Base-by-base conservation (phyloP, 75 land plant genomes). In the Cryptomeria japonica region DNA sequence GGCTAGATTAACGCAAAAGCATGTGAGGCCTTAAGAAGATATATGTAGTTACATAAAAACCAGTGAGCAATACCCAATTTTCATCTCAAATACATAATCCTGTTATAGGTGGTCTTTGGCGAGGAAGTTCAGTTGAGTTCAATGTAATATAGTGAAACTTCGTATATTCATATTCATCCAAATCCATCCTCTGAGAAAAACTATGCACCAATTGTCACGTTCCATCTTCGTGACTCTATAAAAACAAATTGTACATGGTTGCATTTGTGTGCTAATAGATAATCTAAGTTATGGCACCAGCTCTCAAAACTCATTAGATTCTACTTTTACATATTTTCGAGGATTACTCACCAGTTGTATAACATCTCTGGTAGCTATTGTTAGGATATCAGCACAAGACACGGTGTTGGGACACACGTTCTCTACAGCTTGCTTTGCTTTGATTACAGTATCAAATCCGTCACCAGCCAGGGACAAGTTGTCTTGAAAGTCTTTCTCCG, bases 401-500 rank as follows among this genome's bases (percentile, higher is more conserved):
- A 90, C 91, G 11, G 77, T 55, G 73, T 87, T 84, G 12, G 90
- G 91, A 72, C 91, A 90, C 38, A 15, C 58, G 46, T 56, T 73
- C 79, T 97, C 98, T 25, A 93, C 95, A 12, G 96, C 97, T 4
- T 90, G 89, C 85, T 97, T 97, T 70, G 98, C 96, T 90, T 91
- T 92, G 73, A 89, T 90, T 64, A 97, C 96, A 5, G 95, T 94
- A 86, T 97, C 98, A 79, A 97, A 97, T 41, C 95, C 98, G 85
- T 97, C 97, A 41, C 98, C 97, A 51, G 98, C 93, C 36, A 97
- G 89, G 2, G 96, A 93, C 34, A 94, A 85, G 83, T 97, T 97
- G 80, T 90, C 93, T 6, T 89, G 88, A 86, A 89, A 78, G 84
- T 95, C 95, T 87, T 92, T 95, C 91, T 95, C 96, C 12, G 96